A percentile compares a stretch with the other conserved stretches of the same genome.
phyloP scores from a whole-genome alignment of 768 basidiomycete genomes.

The Calocybe indica region DNA sequence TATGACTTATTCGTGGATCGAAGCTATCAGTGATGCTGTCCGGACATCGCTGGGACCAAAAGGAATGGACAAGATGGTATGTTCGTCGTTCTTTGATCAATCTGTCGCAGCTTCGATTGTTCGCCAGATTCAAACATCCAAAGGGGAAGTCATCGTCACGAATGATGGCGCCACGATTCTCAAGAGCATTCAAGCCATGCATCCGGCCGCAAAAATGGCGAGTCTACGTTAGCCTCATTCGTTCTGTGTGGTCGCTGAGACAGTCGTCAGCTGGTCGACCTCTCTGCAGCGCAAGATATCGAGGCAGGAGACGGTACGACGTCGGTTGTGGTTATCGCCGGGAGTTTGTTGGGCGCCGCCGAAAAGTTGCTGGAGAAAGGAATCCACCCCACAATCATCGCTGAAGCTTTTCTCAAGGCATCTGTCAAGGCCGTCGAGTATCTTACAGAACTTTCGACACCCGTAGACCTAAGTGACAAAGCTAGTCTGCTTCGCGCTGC shows the following conservation, averaged over 20 bases:
- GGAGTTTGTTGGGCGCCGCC: constrained; percentile 86
- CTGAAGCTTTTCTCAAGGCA: constrained; percentile 91
- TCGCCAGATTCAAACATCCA: constrained; percentile 85
- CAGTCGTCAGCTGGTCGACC: constrained; percentile 76
- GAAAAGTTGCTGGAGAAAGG: constrained; percentile 96
- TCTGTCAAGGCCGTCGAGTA: constrained; percentile 92
- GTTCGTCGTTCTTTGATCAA: constrained; percentile 12
- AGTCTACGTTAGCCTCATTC: constrained; percentile 13
- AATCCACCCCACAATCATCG: constrained; percentile 96
- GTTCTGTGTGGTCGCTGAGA: no score
- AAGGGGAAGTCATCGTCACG: constrained; percentile 96
- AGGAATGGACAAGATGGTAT: constrained; percentile 99
- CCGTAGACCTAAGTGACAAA: constrained; percentile 86
- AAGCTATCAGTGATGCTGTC: constrained; percentile 96
- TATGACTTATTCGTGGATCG: constrained; percentile 7
- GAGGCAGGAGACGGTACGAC: constrained; percentile 99
- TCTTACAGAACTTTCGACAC: constrained; percentile 86
- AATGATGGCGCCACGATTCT: constrained; percentile 99
- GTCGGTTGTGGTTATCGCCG: constrained; percentile 94
- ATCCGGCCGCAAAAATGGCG: constrained; percentile 98
- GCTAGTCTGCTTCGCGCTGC: constrained; percentile 85
- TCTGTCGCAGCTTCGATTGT: constrained; percentile 3
- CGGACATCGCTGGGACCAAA: constrained; percentile 93
- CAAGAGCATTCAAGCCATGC: constrained; percentile 90
- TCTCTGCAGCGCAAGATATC: constrained; percentile 96